These are phyloP conservation scores for Coemansia sp. DNA, from an alignment of 192 early-diverging fungal species.

Conservation along the genomic window DNA sequence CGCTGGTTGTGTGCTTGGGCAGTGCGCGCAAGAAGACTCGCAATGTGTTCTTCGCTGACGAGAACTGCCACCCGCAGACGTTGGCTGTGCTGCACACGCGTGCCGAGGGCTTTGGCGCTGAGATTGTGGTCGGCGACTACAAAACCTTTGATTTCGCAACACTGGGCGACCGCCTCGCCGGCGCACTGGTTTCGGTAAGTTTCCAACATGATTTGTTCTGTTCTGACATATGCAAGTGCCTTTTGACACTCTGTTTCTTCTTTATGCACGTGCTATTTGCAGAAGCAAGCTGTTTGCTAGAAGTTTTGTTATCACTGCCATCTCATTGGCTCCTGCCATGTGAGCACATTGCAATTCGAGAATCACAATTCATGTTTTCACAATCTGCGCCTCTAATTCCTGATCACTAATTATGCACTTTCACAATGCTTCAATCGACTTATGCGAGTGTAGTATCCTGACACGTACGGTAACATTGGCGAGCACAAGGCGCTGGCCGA, in stretches of 20 bases:
- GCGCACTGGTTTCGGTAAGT: conserved; percentile 82
- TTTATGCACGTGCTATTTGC: background rate
- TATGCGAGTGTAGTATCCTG: conserved; percentile 76
- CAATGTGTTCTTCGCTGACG: conserved; percentile 91
- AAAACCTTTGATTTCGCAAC: conserved; percentile 73
- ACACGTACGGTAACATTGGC: conserved; percentile 79
- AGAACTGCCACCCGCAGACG: conserved; percentile 93
- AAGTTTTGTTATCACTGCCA: conserved; percentile 5
- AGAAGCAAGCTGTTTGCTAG: background rate
- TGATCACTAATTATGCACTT: conserved; percentile 6
- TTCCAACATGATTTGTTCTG: background rate
- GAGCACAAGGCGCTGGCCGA: conserved; percentile 81
- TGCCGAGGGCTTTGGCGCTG: conserved; percentile 93
- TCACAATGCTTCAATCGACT: background rate
- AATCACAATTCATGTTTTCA: background rate
- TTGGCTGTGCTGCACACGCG: conserved; percentile 88
- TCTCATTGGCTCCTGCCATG: conserved; percentile 7
- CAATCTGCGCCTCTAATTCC: background rate
- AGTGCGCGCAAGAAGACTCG: conserved; percentile 71
- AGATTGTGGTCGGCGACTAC: conserved; percentile 83
- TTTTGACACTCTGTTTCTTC: background rate
- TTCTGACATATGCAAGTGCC: background rate
- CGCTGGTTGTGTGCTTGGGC: conserved; percentile 87
- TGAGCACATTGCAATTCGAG: background rate
- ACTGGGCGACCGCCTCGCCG: conserved; percentile 77